These are phyloP conservation scores for Nakazawaea pomicola DNA, from an alignment of 805 yeast species.

Conservation along the genomic window DNA sequence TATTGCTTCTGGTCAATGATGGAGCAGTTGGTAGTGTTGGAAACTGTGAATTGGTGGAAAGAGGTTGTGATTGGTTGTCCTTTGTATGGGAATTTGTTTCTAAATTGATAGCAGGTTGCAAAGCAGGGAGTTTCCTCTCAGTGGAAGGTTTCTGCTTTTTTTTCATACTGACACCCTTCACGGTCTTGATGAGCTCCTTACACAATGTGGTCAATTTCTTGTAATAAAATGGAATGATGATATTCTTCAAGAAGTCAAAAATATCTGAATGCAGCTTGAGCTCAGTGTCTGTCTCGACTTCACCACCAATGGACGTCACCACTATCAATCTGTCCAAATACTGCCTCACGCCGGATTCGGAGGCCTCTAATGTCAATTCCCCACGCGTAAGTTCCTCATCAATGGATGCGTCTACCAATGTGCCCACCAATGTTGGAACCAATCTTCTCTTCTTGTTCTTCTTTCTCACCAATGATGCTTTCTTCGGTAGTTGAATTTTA, in stretches of 20 bases:
- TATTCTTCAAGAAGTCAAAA: conserved; percentile 10
- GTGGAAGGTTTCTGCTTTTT: background rate
- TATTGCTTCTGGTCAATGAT: background rate
- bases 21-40: background rate
- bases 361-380: conserved; percentile 1
- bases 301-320: background rate
- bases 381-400: background rate
- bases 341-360: conserved; percentile 4
- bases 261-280: conserved; percentile 1
- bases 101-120: conserved; percentile 3
- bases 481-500: conserved; percentile 1
- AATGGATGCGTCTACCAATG: conserved; percentile 1
- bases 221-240: conserved; percentile 12
- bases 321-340: conserved; percentile 12
- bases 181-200: conserved; percentile 12
- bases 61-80: background rate
- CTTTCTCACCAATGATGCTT: conserved; percentile 12
- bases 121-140: background rate
- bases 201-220: conserved; percentile 8
- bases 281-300: background rate
- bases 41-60: background rate
- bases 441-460: conserved; percentile 10
- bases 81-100: background rate
- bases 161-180: conserved; percentile 13
- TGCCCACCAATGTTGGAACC: conserved; percentile 11